These are phyloP conservation scores for Orbilia ellipsospora DNA, from an alignment of 2,329 filamentous ascomycete genomes.

Conservation along the genomic window DNA sequence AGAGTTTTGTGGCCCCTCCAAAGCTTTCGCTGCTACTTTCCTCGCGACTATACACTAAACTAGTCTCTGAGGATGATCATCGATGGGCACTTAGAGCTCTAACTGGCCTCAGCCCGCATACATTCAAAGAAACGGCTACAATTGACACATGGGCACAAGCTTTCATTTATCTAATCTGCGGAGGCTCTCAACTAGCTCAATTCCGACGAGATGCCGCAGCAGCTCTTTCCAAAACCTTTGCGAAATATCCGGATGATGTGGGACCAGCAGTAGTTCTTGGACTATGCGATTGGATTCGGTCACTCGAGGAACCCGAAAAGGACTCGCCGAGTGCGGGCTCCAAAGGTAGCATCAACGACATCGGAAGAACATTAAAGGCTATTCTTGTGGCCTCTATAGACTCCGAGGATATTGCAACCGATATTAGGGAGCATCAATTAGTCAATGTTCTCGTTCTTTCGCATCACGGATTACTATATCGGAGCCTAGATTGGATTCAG, in stretches of 20 bases:
- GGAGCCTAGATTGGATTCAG: conserved; percentile 83
- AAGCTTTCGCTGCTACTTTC: conserved; percentile 91
- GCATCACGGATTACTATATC: conserved; percentile 75
- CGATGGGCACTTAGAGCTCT: conserved; percentile 80
- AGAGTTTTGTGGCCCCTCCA: conserved; percentile 75
- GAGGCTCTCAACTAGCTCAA: conserved; percentile 70
- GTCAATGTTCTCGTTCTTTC: conserved; percentile 81
- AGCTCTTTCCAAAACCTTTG: conserved; percentile 74
- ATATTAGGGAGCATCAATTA: conserved; percentile 71
- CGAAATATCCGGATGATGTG: conserved; percentile 69
- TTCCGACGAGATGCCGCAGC: conserved; percentile 73
- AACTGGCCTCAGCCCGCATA: conserved; percentile 69
- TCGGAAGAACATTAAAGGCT: conserved; percentile 70
- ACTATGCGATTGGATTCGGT: conserved; percentile 81
- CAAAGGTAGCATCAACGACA: conserved; percentile 73
- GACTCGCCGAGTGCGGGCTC: conserved; percentile 76
- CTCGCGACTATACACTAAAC: conserved; percentile 83
- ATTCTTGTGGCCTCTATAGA: conserved; percentile 58
- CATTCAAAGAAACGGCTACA: conserved; percentile 67
- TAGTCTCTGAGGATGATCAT: conserved; percentile 78
- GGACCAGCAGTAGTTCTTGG: conserved; percentile 75
- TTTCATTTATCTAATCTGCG: conserved; percentile 80
- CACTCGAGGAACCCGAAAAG: conserved; percentile 76
- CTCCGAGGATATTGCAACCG: conserved; percentile 62
- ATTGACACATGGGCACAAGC: conserved; percentile 82